phyloP scores from a whole-genome alignment of 164 flowering plant species.

The Magnolia kwangsiensis region DNA sequence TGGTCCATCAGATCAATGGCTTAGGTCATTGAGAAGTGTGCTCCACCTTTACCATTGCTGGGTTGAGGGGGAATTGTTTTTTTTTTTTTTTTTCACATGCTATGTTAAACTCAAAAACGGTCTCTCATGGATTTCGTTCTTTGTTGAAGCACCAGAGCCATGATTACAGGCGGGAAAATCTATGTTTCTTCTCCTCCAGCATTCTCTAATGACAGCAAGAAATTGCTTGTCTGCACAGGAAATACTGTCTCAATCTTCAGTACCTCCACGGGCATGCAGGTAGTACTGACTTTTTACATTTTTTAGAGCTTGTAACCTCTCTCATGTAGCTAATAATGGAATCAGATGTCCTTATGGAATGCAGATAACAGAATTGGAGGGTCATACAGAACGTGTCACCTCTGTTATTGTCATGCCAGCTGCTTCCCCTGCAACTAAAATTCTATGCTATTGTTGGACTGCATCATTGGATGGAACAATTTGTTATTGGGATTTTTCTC shows the following conservation, averaged over 20 bases:
- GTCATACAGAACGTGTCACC: conserved; percentile 70
- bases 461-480: conserved; percentile 89
- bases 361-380: conserved; percentile 71
- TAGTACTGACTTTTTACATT: conserved; percentile 10
- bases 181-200: conserved; percentile 68
- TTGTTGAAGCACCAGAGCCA: conserved; percentile 11
- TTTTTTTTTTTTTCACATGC: no score
- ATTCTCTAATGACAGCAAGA: conserved; percentile 80
- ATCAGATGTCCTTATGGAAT: not conserved
- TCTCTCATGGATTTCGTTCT: not conserved
- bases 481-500: conserved; percentile 87
- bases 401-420: conserved; percentile 72
- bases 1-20: no score
- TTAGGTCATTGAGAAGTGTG: no score
- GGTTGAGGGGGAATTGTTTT: no score
- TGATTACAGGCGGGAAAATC: conserved; percentile 78
- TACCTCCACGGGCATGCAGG: conserved; percentile 73
- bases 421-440: conserved; percentile 38
- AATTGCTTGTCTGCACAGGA: conserved; percentile 74
- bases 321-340: not conserved
- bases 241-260: conserved; percentile 78
- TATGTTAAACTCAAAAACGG: not conserved
- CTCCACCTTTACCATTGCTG: no score
- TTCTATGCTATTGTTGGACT: conserved; percentile 81
- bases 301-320: not conserved